Base-by-base conservation (phyloP, 177 flowering plant genomes). In the Telopea speciosissima region DNA sequence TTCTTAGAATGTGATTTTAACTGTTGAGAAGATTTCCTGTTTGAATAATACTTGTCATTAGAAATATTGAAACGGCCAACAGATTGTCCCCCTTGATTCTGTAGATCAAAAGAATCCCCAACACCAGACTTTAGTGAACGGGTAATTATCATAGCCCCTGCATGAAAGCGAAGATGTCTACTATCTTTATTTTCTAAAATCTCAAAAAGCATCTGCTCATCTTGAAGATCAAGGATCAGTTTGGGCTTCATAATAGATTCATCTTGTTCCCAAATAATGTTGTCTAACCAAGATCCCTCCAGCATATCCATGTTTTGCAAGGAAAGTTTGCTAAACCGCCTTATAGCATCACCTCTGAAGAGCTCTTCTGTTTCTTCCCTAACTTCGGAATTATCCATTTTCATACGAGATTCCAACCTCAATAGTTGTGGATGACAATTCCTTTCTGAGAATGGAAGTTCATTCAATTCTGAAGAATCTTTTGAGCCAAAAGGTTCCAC, bases 161-260 rank as follows among this genome's bases (percentile, higher is more conserved):
- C 93, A 86, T 93, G 98, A 71, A 82, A 86, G 69, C 72, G 76
- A 63, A 93, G 83, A 74, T 84, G 79, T 52, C 81, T 78, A 45
- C 79, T 76, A 63, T 90, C 89, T 80, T 82, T 85, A 69, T 73
- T 74, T 74, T 93, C 97, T 40, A 79, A 74, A 77, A 91, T 77
- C 82, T 95, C 98, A 85, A 92, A 95, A 73, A 93, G 89, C 99
- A 95, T 95, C 71, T 86, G 91, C 72, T 91, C 90, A 80, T 95
- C 99, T 74, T 86, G 96, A 77, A 95, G 97, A 88, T 95, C 98
- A 80, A 86, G 82, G 65, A 95, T 91, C 13, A 95, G 80, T 78
- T 91, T 95, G 59, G 98, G 92, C 66, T 80, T 91, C 1, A 77
- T 65, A 63, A 78, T 66, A 45, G 79, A 59, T 67, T 80, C 78